A percentile compares a stretch with the other conserved stretches of the same genome.
phyloP scores from a whole-genome alignment of 495 filamentous ascomycete genomes.

The Annulohypoxylon maeteangense region DNA sequence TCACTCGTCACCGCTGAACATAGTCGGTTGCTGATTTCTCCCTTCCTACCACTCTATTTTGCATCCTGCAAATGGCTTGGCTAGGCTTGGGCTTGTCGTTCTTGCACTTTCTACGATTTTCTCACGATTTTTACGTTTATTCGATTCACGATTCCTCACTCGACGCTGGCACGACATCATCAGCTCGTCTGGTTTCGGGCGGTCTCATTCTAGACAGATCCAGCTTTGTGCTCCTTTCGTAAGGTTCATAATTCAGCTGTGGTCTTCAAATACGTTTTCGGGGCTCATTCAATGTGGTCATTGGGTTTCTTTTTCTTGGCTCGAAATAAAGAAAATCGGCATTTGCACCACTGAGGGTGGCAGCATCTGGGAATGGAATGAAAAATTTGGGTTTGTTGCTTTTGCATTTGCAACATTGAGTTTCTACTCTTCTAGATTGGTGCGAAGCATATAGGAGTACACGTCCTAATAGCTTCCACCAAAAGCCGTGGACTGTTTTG shows the following conservation, averaged over 20 bases:
- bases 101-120: conserved; percentile 16
- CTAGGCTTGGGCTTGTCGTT: not conserved
- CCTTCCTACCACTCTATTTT: not conserved
- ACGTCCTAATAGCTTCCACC: not conserved
- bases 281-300: conserved; percentile 15
- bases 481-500: not conserved
- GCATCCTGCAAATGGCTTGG: not conserved
- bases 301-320: conserved; percentile 24
- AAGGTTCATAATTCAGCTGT: not conserved
- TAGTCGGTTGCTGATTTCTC: conserved; percentile 1
- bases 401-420: conserved; percentile 18
- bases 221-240: not conserved
- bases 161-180: conserved; percentile 16
- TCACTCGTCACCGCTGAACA: not conserved
- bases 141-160: conserved; percentile 35
- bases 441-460: not conserved
- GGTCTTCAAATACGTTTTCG: conserved; percentile 22
- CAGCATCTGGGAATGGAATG: conserved; percentile 21
- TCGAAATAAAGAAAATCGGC: conserved; percentile 30
- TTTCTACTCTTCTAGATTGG: conserved; percentile 3
- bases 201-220: not conserved
- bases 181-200: not conserved
- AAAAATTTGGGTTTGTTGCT: conserved; percentile 33
- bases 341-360: conserved; percentile 16
- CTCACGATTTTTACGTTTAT: conserved; percentile 44